phyloP scores from a whole-genome alignment of 495 filamentous ascomycete species.

The Emericellopsis terricola region DNA sequence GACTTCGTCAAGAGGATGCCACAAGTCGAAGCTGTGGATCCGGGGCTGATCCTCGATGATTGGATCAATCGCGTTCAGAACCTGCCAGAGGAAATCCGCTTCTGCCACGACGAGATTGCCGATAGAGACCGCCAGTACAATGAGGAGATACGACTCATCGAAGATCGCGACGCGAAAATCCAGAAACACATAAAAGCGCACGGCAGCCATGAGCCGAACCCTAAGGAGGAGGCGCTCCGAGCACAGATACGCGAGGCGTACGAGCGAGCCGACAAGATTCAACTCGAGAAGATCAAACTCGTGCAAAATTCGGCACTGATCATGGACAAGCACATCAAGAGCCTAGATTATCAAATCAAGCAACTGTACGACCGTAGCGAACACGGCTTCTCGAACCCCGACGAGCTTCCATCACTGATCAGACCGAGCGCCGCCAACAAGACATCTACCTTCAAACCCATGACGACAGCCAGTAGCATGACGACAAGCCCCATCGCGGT shows the following conservation, averaged over 20 bases:
- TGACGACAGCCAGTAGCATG: constrained; percentile 21
- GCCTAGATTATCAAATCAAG: constrained; percentile 74
- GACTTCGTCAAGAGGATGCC: constrained; percentile 36
- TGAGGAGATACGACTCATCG: constrained; percentile 55
- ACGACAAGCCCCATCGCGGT: constrained; percentile 12
- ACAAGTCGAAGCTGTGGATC: constrained; percentile 42
- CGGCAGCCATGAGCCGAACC: constrained; percentile 63
- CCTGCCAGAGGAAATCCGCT: constrained; percentile 76
- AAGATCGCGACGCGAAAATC: constrained; percentile 58
- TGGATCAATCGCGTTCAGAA: constrained; percentile 80
- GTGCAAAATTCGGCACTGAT: constrained; percentile 58
- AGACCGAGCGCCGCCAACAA: constrained; percentile 34
- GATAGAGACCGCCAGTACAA: constrained; percentile 72
- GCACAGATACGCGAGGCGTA: constrained; percentile 55
- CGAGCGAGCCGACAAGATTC: constrained; percentile 49
- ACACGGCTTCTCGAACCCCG: constrained; percentile 52
- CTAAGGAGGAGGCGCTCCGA: constrained; percentile 63
- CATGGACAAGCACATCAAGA: constrained; percentile 77
- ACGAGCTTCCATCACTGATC: constrained; percentile 60
- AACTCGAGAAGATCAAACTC: constrained; percentile 74
- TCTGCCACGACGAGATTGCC: constrained; percentile 85
- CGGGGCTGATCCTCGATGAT: constrained; percentile 78
- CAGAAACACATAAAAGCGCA: constrained; percentile 83
- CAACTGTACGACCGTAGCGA: constrained; percentile 63
- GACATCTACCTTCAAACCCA: constrained; percentile 15